phyloP scores from a whole-genome alignment of 768 basidiomycete genomes.

The Tylopilus sp. region DNA sequence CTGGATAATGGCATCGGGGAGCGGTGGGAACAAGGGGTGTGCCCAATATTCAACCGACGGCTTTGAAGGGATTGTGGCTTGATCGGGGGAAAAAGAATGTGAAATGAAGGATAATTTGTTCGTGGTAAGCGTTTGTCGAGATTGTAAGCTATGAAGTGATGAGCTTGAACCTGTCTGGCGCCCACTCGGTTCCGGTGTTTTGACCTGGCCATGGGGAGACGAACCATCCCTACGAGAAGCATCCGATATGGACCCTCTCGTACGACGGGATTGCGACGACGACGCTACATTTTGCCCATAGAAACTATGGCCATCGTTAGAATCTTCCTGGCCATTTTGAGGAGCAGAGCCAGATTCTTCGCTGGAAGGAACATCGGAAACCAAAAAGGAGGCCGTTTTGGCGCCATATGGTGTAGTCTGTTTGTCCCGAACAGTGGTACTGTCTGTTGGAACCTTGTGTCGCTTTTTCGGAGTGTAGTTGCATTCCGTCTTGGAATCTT shows the following conservation, averaged over 20 bases:
- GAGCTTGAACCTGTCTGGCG: slow-evolving; percentile 14
- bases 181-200: slow-evolving; percentile 26
- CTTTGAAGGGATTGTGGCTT: slow-evolving; percentile 37
- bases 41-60: slow-evolving; percentile 56
- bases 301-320: slow-evolving; percentile 38
- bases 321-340: slow-evolving; percentile 21
- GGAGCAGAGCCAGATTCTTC: slow-evolving; percentile 26
- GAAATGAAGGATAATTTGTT: slow-evolving; percentile 43
- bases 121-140: slow-evolving; percentile 22
- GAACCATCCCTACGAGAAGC: slow-evolving; percentile 15
- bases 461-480: slow-evolving; percentile 75
- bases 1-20: slow-evolving; percentile 55
- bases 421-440: slow-evolving; percentile 35
- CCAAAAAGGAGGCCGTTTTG: slow-evolving; percentile 47
- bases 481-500: slow-evolving; percentile 53
- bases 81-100: slow-evolving; percentile 37
- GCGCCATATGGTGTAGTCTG: slow-evolving; percentile 40
- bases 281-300: slow-evolving; percentile 48
- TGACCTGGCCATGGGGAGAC: slow-evolving; percentile 13
- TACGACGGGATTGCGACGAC: slow-evolving; percentile 26
- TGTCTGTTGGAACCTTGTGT: slow-evolving; percentile 49
- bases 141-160: slow-evolving; percentile 22
- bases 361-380: slow-evolving; percentile 37
- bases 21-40: slow-evolving; percentile 54
- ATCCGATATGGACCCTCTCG: slow-evolving; percentile 25